These are phyloP conservation scores for Paecilomyces fulvus DNA, from an alignment of 2,329 filamentous ascomycete species.

Conservation along the genomic window DNA sequence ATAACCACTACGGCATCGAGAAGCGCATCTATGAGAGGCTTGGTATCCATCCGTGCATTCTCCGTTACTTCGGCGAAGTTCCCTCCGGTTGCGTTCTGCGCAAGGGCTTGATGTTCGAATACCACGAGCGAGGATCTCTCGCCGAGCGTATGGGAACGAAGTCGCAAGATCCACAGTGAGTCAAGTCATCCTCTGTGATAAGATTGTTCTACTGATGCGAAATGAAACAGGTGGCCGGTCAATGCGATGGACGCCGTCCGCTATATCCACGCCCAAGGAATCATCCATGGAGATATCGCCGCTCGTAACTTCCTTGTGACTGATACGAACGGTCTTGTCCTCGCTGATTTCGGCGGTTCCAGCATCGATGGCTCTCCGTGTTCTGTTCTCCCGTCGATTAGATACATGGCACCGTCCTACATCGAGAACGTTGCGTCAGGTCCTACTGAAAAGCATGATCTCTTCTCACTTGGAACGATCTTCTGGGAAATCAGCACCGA, in stretches of 20 bases:
- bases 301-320: not conserved
- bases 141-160: not conserved
- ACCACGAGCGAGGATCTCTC: not conserved
- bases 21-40: conserved; percentile 1
- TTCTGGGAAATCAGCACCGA: conserved; percentile 3
- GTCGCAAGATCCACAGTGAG: not conserved
- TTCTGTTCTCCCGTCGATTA: not conserved
- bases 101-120: conserved; percentile 1
- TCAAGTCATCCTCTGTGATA: not conserved
- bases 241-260: not conserved
- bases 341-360: conserved; percentile 6
- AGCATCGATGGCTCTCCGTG: not conserved
- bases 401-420: not conserved
- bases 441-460: conserved; percentile 1
- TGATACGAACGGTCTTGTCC: not conserved
- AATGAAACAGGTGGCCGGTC: not conserved
- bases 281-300: conserved; percentile 2
- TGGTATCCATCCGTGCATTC: not conserved
- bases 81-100: not conserved
- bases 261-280: not conserved
- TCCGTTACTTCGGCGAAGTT: not conserved
- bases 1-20: not conserved
- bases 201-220: not conserved
- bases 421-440: not conserved
- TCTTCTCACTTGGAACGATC: conserved; percentile 3